phyloP scores from a whole-genome alignment of 164 flowering plant genomes.

The Pachysandra terminalis region DNA sequence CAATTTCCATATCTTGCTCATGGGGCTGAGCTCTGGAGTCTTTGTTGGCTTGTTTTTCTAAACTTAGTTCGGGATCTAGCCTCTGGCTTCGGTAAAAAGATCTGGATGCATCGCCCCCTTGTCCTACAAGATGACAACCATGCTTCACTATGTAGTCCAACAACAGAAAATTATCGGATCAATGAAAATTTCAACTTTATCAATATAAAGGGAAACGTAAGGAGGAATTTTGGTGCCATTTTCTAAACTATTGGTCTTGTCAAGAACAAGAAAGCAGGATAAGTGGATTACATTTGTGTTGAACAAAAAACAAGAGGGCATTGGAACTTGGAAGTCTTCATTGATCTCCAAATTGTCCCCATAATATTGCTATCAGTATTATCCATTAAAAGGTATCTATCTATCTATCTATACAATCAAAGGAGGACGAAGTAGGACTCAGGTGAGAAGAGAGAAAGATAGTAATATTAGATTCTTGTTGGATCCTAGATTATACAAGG shows the following conservation, averaged over 20 bases:
- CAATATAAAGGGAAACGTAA: not conserved
- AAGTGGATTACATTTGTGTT: no score
- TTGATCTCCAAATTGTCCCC: not conserved
- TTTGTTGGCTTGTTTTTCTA: conserved; percentile 37
- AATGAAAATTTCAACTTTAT: not conserved
- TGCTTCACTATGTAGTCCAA: not conserved
- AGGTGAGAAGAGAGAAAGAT: no score
- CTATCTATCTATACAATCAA: no score
- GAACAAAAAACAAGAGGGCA: not conserved
- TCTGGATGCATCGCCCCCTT: conserved; percentile 41
- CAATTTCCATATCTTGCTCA: conserved; percentile 55
- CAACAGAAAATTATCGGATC: not conserved
- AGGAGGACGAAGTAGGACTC: no score
- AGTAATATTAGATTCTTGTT: no score
- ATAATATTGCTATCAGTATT: no score
- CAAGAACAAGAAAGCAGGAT: not conserved
- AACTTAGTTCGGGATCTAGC: conserved; percentile 34
- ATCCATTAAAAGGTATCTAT: not conserved
- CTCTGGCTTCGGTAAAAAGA: conserved; percentile 43
- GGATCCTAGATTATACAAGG: no score
- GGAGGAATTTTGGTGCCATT: not conserved
- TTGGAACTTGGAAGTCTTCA: not conserved
- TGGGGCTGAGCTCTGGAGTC: conserved; percentile 36
- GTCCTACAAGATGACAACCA: conserved; percentile 34
- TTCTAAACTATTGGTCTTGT: not conserved